Conservation (phyloP, 2,329 filamentous ascomycete genomes). For the Nannizziopsis barbatae region DNA sequence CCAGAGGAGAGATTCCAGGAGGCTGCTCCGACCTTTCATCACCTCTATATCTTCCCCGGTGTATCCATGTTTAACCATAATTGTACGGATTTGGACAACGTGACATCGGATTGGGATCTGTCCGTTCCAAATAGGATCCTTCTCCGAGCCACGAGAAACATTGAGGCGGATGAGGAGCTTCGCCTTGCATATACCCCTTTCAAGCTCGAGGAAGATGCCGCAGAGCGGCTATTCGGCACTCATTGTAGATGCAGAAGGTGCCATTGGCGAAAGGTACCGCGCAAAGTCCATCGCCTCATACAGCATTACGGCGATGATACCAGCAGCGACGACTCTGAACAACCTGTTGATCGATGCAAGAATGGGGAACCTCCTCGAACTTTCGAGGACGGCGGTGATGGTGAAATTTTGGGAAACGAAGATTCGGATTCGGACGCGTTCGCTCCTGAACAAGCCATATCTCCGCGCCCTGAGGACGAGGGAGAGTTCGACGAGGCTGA, state of each 20-base stretch:
- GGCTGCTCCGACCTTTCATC: constrained; percentile 18
- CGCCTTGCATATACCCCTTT: constrained; percentile 8
- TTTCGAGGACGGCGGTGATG: no score
- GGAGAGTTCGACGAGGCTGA: constrained; percentile 9
- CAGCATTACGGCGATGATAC: neutral
- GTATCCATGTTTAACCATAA: constrained; percentile 26
- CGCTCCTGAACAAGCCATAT: neutral
- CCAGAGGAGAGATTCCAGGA: constrained; percentile 6
- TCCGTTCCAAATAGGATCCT: constrained; percentile 23
- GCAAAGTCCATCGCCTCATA: neutral
- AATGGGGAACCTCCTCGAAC: no score
- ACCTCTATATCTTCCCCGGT: constrained; percentile 26
- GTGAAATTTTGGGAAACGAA: neutral
- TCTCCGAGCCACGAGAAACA: constrained; percentile 21
- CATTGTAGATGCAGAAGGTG: constrained; percentile 2
- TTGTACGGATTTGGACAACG: constrained; percentile 19
- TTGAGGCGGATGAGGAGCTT: constrained; percentile 22
- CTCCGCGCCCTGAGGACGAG: constrained; percentile 5
- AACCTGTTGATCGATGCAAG: neutral
- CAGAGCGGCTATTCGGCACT: constrained; percentile 10
- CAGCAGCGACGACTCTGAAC: neutral
- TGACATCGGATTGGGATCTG: constrained; percentile 23
- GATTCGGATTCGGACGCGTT: neutral
- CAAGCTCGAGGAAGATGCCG: constrained; percentile 5
- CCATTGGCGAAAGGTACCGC: neutral